Conservation (phyloP, 768 basidiomycete genomes). For the Filobasidium floriforme region DNA sequence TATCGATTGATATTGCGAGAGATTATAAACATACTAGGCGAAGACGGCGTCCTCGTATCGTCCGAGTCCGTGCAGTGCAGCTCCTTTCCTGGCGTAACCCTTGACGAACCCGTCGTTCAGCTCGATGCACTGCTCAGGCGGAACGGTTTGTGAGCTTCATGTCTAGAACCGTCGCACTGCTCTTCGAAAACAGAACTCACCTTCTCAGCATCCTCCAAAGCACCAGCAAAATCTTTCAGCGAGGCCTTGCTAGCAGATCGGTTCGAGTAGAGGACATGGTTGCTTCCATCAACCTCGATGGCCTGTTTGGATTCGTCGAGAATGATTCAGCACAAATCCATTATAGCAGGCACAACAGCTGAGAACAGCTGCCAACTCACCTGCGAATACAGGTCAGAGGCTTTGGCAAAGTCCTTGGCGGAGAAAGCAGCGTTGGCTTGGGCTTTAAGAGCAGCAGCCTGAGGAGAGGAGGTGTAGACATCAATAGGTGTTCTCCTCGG, state of each 20-base stretch:
- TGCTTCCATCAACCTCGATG: constrained; percentile 69
- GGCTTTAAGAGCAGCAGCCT: constrained; percentile 68
- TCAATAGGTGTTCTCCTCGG: no score
- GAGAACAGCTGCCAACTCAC: constrained; percentile 15
- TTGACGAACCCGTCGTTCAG: constrained; percentile 78
- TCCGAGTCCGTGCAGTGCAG: constrained; percentile 75
- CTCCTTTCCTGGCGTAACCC: constrained; percentile 84
- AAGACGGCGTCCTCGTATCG: constrained; percentile 74
- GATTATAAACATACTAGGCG: constrained; percentile 51
- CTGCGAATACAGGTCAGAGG: constrained; percentile 50
- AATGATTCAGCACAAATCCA: background rate
- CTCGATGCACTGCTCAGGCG: constrained; percentile 47
- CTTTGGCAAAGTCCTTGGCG: constrained; percentile 82
- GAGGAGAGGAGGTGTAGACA: background rate
- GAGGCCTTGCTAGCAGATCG: constrained; percentile 85
- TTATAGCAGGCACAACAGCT: no score
- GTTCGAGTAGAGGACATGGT: constrained; percentile 87
- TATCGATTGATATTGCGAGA: background rate
- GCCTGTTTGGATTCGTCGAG: constrained; percentile 71
- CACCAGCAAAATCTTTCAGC: constrained; percentile 65
- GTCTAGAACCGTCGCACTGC: no score
- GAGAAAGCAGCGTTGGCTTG: constrained; percentile 92
- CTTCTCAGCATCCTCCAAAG: constrained; percentile 83
- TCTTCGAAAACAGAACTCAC: constrained; percentile 48
- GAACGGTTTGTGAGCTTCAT: background rate